phyloP scores from a whole-genome alignment of 305 asterid genomes.

The Fraxinus angustifolia region DNA sequence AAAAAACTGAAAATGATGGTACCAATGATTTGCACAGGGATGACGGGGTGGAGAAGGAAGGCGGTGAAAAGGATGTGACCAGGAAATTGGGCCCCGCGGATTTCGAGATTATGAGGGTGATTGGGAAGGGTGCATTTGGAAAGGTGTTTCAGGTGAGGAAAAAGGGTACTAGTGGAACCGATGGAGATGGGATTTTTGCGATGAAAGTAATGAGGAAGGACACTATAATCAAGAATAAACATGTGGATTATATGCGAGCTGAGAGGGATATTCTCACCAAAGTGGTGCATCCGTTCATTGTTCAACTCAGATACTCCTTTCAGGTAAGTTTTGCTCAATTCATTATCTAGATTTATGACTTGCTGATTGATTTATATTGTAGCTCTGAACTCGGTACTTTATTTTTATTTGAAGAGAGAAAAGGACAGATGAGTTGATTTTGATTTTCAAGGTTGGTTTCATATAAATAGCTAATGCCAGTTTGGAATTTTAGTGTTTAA shows the following conservation, averaged over 20 bases:
- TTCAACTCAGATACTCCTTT: slow-evolving; percentile 78
- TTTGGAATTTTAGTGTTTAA: slow-evolving; percentile 6
- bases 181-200: slow-evolving; percentile 76
- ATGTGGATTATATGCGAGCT: slow-evolving; percentile 87
- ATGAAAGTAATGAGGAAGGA: slow-evolving; percentile 95
- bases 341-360: neutral
- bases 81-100: slow-evolving; percentile 65
- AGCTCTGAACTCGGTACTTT: neutral
- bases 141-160: slow-evolving; percentile 89
- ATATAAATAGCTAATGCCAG: slow-evolving; percentile 5
- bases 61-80: slow-evolving; percentile 20
- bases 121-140: slow-evolving; percentile 91
- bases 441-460: slow-evolving; percentile 11
- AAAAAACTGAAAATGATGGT: slow-evolving; percentile 9
- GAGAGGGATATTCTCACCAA: slow-evolving; percentile 93
- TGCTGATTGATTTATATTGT: neutral
- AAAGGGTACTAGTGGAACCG: slow-evolving; percentile 38
- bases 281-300: slow-evolving; percentile 84
- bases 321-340: slow-evolving; percentile 42
- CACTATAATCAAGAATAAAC: slow-evolving; percentile 80
- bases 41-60: slow-evolving; percentile 11
- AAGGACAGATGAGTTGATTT: neutral
- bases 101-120: slow-evolving; percentile 79
- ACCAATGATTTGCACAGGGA: slow-evolving; percentile 13
- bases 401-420: slow-evolving; percentile 9